Percentiles rank a stretch among this genome's conserved stretches.
phyloP scores from a whole-genome alignment of 306 rosid genomes.

The Citrullus colocynthis region DNA sequence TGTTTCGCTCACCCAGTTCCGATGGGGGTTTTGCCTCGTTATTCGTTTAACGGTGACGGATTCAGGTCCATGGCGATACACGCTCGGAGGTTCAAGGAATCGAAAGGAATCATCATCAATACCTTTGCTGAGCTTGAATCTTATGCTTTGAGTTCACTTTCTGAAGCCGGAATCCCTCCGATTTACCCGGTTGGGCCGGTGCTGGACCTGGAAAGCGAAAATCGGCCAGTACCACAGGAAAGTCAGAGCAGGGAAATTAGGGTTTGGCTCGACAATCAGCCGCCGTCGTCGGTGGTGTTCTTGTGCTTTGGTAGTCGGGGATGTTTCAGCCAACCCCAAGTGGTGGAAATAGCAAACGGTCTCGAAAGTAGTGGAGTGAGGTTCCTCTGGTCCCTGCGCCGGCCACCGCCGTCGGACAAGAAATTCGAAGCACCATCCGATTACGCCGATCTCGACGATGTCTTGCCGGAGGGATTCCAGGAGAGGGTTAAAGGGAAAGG shows the following conservation, averaged over 20 bases:
- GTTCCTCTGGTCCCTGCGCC: neutral
- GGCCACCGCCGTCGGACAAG: neutral
- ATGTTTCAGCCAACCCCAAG: neutral
- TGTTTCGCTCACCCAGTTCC: slow-evolving; percentile 20
- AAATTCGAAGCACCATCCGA: neutral
- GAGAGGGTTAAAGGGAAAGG: slow-evolving; percentile 17
- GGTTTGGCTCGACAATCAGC: slow-evolving; percentile 35
- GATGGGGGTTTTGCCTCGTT: slow-evolving; percentile 7
- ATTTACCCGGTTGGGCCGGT: slow-evolving; percentile 47
- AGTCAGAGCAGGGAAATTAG: neutral
- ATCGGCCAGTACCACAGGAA: neutral
- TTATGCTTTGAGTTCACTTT: neutral
- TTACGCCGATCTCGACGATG: neutral
- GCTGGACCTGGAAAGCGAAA: slow-evolving; percentile 9
- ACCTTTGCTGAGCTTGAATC: slow-evolving; percentile 1
- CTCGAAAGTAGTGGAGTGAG: neutral
- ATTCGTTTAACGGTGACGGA: neutral
- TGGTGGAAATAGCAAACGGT: neutral
- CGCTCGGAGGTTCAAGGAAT: neutral
- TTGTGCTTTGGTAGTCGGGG: slow-evolving; percentile 25
- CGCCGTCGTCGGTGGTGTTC: slow-evolving; percentile 43
- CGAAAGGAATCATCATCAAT: slow-evolving; percentile 5
- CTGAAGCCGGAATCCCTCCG: slow-evolving; percentile 9
- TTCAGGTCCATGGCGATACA: neutral
- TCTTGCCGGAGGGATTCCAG: slow-evolving; percentile 7